Percentiles rank a stretch among this genome's conserved stretches.
These are phyloP conservation scores for Wilhelminamyces savonicus DNA, from an alignment of 805 yeast genomes.

Conservation along the genomic window DNA sequence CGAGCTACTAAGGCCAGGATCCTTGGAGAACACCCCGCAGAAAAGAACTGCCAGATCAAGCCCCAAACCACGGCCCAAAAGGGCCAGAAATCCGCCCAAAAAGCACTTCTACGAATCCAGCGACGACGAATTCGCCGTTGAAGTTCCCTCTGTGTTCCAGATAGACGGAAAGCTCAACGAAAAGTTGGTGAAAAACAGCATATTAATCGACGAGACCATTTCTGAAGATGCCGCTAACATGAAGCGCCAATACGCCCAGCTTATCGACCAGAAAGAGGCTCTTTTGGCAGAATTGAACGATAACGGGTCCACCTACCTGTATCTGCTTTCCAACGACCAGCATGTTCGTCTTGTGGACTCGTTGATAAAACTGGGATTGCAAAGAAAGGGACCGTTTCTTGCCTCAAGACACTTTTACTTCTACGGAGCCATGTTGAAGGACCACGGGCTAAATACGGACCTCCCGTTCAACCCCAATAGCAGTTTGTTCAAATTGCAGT, in stretches of 20 bases:
- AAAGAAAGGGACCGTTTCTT: conserved; percentile 4
- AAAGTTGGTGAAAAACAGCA: conserved; percentile 12
- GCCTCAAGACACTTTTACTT: conserved; percentile 18
- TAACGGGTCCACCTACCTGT: conserved; percentile 19
- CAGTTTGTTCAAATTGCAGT: conserved; percentile 1
- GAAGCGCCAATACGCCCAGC: conserved; percentile 8
- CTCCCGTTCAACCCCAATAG: conserved; percentile 2
- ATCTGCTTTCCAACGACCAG: conserved; percentile 9
- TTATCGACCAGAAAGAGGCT: conserved; percentile 7
- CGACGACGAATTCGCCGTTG: conserved; percentile 12
- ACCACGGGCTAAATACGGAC: neutral
- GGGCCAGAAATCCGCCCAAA: neutral
- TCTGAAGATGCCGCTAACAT: conserved; percentile 10
- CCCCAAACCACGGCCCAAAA: neutral
- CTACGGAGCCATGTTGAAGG: conserved; percentile 4
- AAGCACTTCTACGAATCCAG: too few species aligned
- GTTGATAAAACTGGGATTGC: conserved; percentile 7
- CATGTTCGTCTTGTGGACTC: conserved; percentile 13
- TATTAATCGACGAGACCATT: conserved; percentile 13
- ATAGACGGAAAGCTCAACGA: conserved; percentile 22
- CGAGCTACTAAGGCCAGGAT: too few species aligned
- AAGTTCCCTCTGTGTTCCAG: conserved; percentile 23
- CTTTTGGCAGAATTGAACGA: conserved; percentile 24
- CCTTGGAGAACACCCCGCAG: neutral
- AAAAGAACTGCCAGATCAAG: conserved; percentile 2